Evolutionary conservation across 179 eudicot species (phyloP).

Genomic region (Camellia oleifera): DNA sequence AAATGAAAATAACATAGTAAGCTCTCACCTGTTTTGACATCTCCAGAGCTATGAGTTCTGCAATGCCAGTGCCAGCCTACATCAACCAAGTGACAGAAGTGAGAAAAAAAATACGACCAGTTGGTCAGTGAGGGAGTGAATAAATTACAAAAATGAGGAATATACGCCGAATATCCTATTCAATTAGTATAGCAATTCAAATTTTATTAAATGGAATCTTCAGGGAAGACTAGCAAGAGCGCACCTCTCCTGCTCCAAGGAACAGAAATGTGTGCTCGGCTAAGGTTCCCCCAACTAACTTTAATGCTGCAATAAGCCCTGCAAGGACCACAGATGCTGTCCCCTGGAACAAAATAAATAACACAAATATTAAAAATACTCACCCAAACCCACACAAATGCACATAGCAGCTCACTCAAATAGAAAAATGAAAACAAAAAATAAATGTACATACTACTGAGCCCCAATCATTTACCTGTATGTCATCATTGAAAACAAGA

Average conservation of each 20-base stretch:
- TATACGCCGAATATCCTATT: not conserved
- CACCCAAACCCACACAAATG: not conserved
- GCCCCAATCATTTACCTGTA: constrained; percentile 50
- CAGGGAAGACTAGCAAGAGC: not conserved
- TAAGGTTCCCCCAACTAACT: constrained; percentile 60
- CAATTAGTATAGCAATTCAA: not conserved
- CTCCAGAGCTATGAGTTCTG: constrained; percentile 87
- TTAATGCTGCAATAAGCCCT: constrained; percentile 72
- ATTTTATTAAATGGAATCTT: not conserved
- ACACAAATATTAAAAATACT: not conserved
- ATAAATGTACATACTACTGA: not conserved
- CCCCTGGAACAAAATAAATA: constrained; percentile 41
- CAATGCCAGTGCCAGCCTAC: constrained; percentile 97
- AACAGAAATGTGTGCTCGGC: constrained; percentile 79
- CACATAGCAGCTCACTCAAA: not conserved
- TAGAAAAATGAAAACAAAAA: not conserved
- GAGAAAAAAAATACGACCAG: not conserved
- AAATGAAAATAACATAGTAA: not conserved
- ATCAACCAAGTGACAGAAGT: constrained; percentile 15
- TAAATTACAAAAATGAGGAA: not conserved
- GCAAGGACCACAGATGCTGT: constrained; percentile 96
- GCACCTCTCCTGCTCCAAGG: constrained; percentile 95
- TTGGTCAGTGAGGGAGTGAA: not conserved
- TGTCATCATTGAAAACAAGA: constrained; percentile 93
- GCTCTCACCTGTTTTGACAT: constrained; percentile 81